Conservation (phyloP, 2,329 filamentous ascomycete species). For the Trichoderma lentiforme region DNA sequence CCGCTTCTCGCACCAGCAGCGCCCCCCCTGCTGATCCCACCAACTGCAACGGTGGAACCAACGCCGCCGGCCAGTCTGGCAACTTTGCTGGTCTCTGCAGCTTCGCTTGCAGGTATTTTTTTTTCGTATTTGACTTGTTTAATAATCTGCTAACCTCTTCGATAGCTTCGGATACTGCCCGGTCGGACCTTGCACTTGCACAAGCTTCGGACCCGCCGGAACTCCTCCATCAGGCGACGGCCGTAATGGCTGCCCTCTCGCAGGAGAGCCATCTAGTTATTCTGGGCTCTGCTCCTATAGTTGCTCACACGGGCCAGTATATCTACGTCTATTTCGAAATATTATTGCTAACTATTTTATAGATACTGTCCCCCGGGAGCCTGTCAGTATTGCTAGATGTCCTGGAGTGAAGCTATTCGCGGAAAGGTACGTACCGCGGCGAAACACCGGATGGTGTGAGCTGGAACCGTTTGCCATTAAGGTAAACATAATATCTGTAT, state of each 20-base stretch:
- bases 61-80: slow-evolving; percentile 29
- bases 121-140: no score
- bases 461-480: not conserved
- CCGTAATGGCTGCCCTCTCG: slow-evolving; percentile 32
- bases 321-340: no score
- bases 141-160: no score
- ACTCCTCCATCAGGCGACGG: slow-evolving; percentile 26
- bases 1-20: slow-evolving; percentile 21
- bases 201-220: slow-evolving; percentile 29
- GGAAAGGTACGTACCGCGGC: not conserved
- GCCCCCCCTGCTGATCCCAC: slow-evolving; percentile 14
- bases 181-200: slow-evolving; percentile 34
- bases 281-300: no score
- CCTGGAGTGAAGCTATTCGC: not conserved
- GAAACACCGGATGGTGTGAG: not conserved
- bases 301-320: rapidly evolving
- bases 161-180: slow-evolving; percentile 33
- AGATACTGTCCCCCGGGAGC: slow-evolving; percentile 42
- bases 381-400: slow-evolving; percentile 22
- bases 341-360: not conserved
- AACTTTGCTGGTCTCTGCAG: slow-evolving; percentile 37
- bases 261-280: slow-evolving; percentile 23
- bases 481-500: not conserved
- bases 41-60: slow-evolving; percentile 28
- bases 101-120: slow-evolving; percentile 32